Evolutionary conservation across 2,329 filamentous ascomycete genomes (phyloP).

Genomic region (Aspergillus brunneoviolaceus): DNA sequence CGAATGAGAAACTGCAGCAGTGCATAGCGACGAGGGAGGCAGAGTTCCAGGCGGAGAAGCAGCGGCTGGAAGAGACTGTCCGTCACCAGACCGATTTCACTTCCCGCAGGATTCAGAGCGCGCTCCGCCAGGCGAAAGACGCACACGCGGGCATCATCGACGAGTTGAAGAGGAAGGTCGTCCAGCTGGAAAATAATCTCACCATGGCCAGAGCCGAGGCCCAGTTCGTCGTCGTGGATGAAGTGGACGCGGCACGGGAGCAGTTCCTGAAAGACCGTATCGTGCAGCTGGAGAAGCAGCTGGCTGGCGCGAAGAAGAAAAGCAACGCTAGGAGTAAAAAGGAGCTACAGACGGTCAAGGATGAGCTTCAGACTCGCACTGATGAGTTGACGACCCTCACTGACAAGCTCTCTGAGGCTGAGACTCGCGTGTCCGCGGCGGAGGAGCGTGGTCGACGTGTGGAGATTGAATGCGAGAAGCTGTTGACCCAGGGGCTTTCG

Average conservation of each 20-base stretch:
- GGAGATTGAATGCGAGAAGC: background rate
- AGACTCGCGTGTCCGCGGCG: conserved; percentile 8
- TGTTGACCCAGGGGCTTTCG: background rate
- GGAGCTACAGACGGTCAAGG: conserved; percentile 10
- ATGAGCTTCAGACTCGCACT: conserved; percentile 2
- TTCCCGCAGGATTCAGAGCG: background rate
- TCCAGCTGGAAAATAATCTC: background rate
- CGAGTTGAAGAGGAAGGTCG: background rate
- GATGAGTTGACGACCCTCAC: background rate
- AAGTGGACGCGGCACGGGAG: conserved; percentile 3
- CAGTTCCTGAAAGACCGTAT: conserved; percentile 6
- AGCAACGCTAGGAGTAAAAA: background rate
- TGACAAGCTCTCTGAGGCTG: conserved; percentile 4
- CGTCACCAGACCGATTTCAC: background rate
- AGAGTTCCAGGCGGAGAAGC: conserved; percentile 11
- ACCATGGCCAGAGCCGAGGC: conserved; percentile 5
- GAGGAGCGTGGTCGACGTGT: conserved; percentile 1
- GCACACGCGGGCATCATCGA: too few species aligned
- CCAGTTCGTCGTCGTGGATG: conserved; percentile 1
- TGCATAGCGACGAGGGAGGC: conserved; percentile 3
- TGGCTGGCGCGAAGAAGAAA: conserved; percentile 2
- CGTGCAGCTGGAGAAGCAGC: conserved; percentile 12
- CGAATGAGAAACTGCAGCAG: conserved; percentile 1
- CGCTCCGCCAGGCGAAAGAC: background rate
- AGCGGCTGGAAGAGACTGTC: conserved; percentile 3